These are phyloP conservation scores for Smallanthus sonchifolius DNA, from an alignment of 129 eudicot genomes.

Conservation along the genomic window DNA sequence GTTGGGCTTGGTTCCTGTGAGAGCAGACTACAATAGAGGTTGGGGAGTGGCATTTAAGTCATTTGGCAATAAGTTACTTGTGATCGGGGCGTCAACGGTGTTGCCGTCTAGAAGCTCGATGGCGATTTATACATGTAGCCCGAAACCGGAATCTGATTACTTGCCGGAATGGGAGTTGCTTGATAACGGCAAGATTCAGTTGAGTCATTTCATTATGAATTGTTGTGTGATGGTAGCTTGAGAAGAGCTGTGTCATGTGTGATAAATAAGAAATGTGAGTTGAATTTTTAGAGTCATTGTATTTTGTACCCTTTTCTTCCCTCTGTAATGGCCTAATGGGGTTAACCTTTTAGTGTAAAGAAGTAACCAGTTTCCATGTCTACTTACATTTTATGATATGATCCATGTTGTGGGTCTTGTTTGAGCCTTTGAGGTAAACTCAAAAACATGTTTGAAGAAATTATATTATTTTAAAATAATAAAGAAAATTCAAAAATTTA, in stretches of 20 bases:
- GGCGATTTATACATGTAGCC: conserved; percentile 75
- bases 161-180: conserved; percentile 53
- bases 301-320: conserved; percentile 8
- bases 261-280: conserved; percentile 24
- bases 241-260: conserved; percentile 24
- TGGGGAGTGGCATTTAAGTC: conserved; percentile 98
- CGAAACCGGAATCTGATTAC: conserved; percentile 38
- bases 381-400: neutral
- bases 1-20: conserved; percentile 72
- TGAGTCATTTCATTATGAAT: conserved; percentile 63
- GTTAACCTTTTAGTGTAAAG: conserved; percentile 7
- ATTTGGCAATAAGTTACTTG: conserved; percentile 69
- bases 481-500: no score
- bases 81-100: conserved; percentile 55
- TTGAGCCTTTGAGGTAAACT: neutral
- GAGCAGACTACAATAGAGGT: conserved; percentile 59
- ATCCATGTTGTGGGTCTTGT: neutral
- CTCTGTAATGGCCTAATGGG: neutral
- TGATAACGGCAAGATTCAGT: conserved; percentile 44
- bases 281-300: conserved; percentile 27
- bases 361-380: neutral
- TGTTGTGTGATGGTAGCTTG: conserved; percentile 88
- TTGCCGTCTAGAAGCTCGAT: conserved; percentile 38
- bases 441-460: neutral
- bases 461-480: no score